Evolutionary conservation across 140 eudicot genomes (phyloP).

Genomic region (Bidens hawaiensis): DNA sequence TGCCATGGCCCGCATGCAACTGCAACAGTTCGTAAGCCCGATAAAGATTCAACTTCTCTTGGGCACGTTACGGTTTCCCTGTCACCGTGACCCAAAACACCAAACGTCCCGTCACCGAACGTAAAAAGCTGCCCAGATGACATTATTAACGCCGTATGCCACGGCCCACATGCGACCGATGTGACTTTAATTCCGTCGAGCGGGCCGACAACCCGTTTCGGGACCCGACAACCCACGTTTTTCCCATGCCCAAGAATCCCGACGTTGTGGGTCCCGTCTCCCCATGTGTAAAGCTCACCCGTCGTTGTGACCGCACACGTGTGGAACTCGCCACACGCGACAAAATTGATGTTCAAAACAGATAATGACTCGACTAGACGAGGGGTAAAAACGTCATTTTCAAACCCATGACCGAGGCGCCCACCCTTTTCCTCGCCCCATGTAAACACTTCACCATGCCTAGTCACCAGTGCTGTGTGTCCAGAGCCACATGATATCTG

Average conservation of each 20-base stretch:
- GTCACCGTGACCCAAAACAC: conserved; percentile 94
- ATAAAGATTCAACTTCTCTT: conserved; percentile 73
- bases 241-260: conserved; percentile 95
- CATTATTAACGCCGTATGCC: conserved; percentile 90
- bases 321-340: conserved; percentile 95
- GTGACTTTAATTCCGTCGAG: conserved; percentile 86
- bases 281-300: conserved; percentile 95
- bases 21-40: conserved; percentile 81
- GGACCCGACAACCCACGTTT: conserved; percentile 81
- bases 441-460: conserved; percentile 87
- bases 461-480: conserved; percentile 85
- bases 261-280: conserved; percentile 85
- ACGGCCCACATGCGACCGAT: conserved; percentile 77
- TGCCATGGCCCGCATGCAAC: conserved; percentile 99
- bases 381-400: conserved; percentile 68
- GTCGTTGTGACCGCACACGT: conserved; percentile 87
- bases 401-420: conserved; percentile 89
- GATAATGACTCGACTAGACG: conserved; percentile 70
- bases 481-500: conserved; percentile 86
- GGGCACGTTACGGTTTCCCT: conserved; percentile 58
- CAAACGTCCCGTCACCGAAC: too few species aligned
- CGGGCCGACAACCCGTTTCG: conserved; percentile 67
- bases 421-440: conserved; percentile 99
- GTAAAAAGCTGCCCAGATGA: conserved; percentile 86
- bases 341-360: conserved; percentile 57